These are phyloP conservation scores for Monosporascus cannonballus DNA, from an alignment of 2,329 filamentous ascomycete species.

Conservation along the genomic window DNA sequence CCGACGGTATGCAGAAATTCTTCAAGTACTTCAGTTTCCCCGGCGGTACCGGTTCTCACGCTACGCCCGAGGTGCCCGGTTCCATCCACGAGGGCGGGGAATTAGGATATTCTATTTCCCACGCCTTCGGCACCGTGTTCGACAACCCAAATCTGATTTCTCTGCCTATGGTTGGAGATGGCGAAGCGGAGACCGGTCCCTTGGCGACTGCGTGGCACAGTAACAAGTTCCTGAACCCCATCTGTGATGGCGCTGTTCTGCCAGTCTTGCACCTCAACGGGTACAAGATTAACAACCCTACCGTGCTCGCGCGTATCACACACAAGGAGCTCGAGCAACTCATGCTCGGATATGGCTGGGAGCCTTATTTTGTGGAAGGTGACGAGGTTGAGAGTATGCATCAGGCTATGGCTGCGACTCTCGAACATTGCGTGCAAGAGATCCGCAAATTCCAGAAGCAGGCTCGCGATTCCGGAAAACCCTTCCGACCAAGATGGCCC, in stretches of 20 bases:
- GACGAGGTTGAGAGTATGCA: constrained; percentile 70
- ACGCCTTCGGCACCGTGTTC: constrained; percentile 72
- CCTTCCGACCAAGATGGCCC: constrained; percentile 68
- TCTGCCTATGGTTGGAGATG: constrained; percentile 73
- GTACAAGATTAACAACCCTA: constrained; percentile 82
- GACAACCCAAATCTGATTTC: constrained; percentile 71
- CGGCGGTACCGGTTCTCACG: constrained; percentile 71
- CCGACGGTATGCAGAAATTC: constrained; percentile 65
- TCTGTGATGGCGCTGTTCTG: constrained; percentile 70
- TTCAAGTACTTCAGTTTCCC: constrained; percentile 83
- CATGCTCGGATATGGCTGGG: constrained; percentile 71
- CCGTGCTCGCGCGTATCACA: constrained; percentile 64
- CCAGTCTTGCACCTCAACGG: constrained; percentile 75
- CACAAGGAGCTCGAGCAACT: constrained; percentile 66
- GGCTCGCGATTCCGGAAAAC: constrained; percentile 62
- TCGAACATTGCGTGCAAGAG: constrained; percentile 66
- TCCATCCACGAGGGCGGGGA: constrained; percentile 75
- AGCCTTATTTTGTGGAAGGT: constrained; percentile 75
- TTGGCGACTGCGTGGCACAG: constrained; percentile 76
- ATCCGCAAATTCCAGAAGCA: constrained; percentile 65
- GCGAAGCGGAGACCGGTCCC: constrained; percentile 75
- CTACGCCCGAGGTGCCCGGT: constrained; percentile 72
- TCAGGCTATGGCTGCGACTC: constrained; percentile 72
- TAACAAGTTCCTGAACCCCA: constrained; percentile 76
- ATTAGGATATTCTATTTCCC: constrained; percentile 74